A percentile compares a stretch with the other conserved stretches of the same genome.
Conservation (phyloP, 306 rosid species). For the Sicyos edulis region DNA sequence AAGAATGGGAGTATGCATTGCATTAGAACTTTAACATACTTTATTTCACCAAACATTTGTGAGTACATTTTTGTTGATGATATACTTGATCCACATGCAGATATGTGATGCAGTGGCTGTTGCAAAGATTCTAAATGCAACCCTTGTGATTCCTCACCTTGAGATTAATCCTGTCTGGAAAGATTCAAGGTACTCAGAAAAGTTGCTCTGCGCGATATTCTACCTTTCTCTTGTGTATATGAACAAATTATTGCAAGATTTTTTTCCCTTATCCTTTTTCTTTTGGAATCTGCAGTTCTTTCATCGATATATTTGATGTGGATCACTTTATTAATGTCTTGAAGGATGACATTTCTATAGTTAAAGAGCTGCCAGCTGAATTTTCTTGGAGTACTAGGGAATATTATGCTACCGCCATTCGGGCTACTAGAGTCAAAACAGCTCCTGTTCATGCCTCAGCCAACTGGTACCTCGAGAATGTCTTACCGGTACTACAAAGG, state of each 20-base stretch:
- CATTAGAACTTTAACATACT: neutral
- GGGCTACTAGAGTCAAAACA: conserved; percentile 79
- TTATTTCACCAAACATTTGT: neutral
- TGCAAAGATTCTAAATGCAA: conserved; percentile 88
- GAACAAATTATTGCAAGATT: conserved; percentile 14
- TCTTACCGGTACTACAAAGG: conserved; percentile 78
- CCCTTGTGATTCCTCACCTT: conserved; percentile 89
- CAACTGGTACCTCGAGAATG: conserved; percentile 84
- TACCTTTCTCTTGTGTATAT: conserved; percentile 8
- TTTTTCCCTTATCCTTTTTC: conserved; percentile 21
- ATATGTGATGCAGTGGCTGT: conserved; percentile 98
- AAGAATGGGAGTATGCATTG: conserved; percentile 87
- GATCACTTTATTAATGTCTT: conserved; percentile 88
- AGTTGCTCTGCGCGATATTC: neutral
- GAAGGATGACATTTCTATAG: conserved; percentile 78
- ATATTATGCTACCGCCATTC: conserved; percentile 64
- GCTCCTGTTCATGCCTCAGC: conserved; percentile 93
- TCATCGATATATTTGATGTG: conserved; percentile 88
- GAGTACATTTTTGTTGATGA: neutral
- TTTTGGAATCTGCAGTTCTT: conserved; percentile 54
- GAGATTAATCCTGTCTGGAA: conserved; percentile 93
- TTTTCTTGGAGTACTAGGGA: conserved; percentile 91
- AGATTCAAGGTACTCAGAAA: conserved; percentile 64
- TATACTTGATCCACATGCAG: conserved; percentile 30
- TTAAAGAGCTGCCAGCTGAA: conserved; percentile 76